Base-by-base conservation (phyloP, 2,329 filamentous ascomycete genomes). In the Pseudopyricularia cyperi region DNA sequence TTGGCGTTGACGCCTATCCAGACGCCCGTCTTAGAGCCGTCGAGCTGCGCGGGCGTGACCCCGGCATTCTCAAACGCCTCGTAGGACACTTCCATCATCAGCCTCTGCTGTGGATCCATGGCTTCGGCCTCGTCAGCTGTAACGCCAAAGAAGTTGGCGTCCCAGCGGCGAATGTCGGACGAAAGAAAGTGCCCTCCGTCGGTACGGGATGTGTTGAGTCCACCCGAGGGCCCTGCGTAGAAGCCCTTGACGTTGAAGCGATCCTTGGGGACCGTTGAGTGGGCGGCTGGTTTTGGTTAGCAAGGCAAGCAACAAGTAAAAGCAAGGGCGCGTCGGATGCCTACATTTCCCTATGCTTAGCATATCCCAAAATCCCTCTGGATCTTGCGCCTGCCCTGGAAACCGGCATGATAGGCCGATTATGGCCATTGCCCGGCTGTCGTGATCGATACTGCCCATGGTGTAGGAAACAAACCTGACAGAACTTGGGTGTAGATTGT, bases 241-340 rank as follows among this genome's bases (percentile, higher is more conserved):
- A 88, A 83, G 8, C 76, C 76, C 48, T 82, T 71, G 15, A 79
- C 75, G 55, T 87, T 80, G 66, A 86, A 88, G 0, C 83, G 75
- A 55, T 86, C 80, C 7, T 73, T 62, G 0, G 83, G 83, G n/a
- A 85, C 70, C 52, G 73, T 72, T 39, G 73, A 70, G 60, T 84
- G 80, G 12, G 85, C 80, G 62, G 87, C 83, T 1, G 82, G 71
- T n/a, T n/a, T n/a, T n/a, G n/a, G n/a, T n/a, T 7, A 37, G 17
- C 7, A 5, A 30, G 28, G 4, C 5, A 30, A 15, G 15, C 35
- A 37, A 15, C 35, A 3, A 15, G 7, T 17, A 37, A 7, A 17
- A 7, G 12, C 35, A 37, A n/a, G 14, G 7, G 14, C 35, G 2
- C 15, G 11, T 37, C n/a, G 35, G 17, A 17, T 11, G 12, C 35